These are phyloP conservation scores for Chlorokybus atmophyticus DNA, from an alignment of 139 green algal species.

Conservation along the genomic window DNA sequence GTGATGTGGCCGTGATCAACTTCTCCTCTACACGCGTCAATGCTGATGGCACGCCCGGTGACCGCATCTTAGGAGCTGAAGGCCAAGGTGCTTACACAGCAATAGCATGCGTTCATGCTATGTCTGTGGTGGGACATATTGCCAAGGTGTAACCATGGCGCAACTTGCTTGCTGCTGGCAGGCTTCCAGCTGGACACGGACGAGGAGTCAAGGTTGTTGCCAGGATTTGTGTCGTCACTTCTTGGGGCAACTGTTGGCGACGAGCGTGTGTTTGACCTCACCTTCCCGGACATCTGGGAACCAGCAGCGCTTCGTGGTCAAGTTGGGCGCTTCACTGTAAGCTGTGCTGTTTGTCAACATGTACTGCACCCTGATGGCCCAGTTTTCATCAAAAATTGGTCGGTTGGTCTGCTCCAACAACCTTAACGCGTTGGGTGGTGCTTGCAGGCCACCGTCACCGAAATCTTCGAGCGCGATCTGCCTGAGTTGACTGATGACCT, in stretches of 20 bases:
- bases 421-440: too few species aligned
- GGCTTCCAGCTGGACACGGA: slow-evolving; percentile 33
- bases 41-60: slow-evolving; percentile 15
- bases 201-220: slow-evolving; percentile 15
- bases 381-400: too few species aligned
- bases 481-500: slow-evolving; percentile 18
- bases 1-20: slow-evolving; percentile 20
- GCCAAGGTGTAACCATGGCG: not conserved
- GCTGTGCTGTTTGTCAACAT: too few species aligned
- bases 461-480: slow-evolving; percentile 14
- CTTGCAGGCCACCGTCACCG: too few species aligned
- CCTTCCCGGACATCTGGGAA: slow-evolving; percentile 29
- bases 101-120: slow-evolving; percentile 1
- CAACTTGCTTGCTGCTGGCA: not conserved
- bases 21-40: slow-evolving; percentile 6
- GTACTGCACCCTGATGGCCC: too few species aligned
- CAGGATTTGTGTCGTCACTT: slow-evolving; percentile 28
- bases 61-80: slow-evolving; percentile 13
- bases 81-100: too few species aligned
- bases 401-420: too few species aligned
- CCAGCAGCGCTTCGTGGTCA: slow-evolving; percentile 19
- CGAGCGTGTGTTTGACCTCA: slow-evolving; percentile 18
- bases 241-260: slow-evolving; percentile 14
- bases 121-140: not conserved
- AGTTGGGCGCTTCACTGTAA: slow-evolving; percentile 22